Base-by-base conservation (phyloP, 345 rosid genomes). In the Laguncularia racemosa region DNA sequence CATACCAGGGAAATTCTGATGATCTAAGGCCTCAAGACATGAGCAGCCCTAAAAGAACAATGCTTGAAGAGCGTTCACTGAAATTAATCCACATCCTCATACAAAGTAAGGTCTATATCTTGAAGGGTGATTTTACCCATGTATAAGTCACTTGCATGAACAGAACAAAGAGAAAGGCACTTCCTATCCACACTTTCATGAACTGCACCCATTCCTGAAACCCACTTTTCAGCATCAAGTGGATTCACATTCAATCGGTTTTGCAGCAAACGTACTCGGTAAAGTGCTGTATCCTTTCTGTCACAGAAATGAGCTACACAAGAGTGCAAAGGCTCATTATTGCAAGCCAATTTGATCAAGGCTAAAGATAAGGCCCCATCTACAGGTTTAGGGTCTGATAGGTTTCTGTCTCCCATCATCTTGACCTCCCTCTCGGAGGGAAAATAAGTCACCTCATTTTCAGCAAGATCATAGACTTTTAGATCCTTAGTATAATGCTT, bases 371-470 rank as follows among this genome's bases (percentile, higher is more conserved):
- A 59, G 65, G 78, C 73, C 19, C 93, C 91, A 58, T 92, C 98
- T 43, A 84, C 95, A 43, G 96, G 96, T 68, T 62, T 84, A 8
- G 93, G 96, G 58, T 89, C 86, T 8, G 86, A 71, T 66, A 92
- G 91, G 63, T 77, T 81, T 60, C 72, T 78, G 66, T 86, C 95
- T 67, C 98, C 96, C 93, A 89, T 86, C 95, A 92, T 92, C 83
- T 83, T 92, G 40, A 86, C 83, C 66, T 78, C 88, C 76, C 71
- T 89, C 64, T 89, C 98, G 0, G 80, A 60, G 13, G 98, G 98
- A 55, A 89, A 92, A 77, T 84, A 58, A 18, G 56, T 55, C 58
- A 86, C 84, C 62, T 83, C 85, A 50, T 65, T 68, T 55, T 83
- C 89, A 48, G 77, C 70, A 54, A 53, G 23, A 66, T 76, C 86